A percentile compares a stretch with the other conserved stretches of the same genome.
Conservation (phyloP, 768 basidiomycete species). For the Agaricus sinodeliciosus region DNA sequence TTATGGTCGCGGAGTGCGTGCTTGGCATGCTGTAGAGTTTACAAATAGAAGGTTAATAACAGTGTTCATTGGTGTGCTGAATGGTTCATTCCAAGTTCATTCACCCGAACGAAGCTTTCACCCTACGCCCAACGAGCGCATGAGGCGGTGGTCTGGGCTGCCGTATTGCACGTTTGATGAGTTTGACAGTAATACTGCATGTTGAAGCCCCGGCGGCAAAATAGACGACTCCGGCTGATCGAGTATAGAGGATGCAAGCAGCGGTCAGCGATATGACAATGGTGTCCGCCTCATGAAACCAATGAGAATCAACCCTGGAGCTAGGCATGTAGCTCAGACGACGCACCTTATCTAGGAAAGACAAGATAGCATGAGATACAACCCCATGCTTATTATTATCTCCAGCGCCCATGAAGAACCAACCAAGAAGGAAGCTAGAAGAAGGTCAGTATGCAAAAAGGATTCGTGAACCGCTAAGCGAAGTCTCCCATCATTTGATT, state of each 20-base stretch:
- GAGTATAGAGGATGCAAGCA: constrained; percentile 46
- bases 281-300: constrained; percentile 42
- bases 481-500: too few species aligned
- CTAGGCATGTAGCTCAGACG: neutral
- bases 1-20: constrained; percentile 69
- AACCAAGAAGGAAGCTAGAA: neutral
- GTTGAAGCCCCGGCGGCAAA: constrained; percentile 50
- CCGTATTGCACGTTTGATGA: constrained; percentile 51
- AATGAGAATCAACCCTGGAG: neutral
- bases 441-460: neutral
- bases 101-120: constrained; percentile 65
- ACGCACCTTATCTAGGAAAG: constrained; percentile 34
- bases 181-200: constrained; percentile 54
- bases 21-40: constrained; percentile 63
- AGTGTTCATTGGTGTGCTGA: neutral
- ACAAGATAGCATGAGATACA: constrained; percentile 8
- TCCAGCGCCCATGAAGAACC: neutral
- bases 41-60: neutral
- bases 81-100: constrained; percentile 13
- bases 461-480: too few species aligned
- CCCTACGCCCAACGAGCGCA: constrained; percentile 22
- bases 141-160: constrained; percentile 52
- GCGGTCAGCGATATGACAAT: constrained; percentile 49
- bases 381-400: neutral
- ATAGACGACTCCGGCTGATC: constrained; percentile 55